These are phyloP conservation scores for Oropetium thomaeum DNA, from an alignment of 176 grass and related monocot genomes.

Conservation along the genomic window DNA sequence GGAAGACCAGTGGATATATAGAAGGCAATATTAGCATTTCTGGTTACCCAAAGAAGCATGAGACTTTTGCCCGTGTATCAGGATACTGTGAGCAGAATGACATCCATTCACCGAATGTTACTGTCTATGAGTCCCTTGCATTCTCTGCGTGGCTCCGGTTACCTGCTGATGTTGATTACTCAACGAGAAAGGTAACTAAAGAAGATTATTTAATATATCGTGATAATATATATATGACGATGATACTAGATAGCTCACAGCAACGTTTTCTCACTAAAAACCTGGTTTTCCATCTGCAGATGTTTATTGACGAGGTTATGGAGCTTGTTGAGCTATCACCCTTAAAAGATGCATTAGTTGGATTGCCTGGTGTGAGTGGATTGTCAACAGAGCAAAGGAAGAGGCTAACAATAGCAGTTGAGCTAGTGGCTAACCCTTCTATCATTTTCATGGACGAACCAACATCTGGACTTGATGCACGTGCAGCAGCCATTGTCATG, in stretches of 20 bases:
- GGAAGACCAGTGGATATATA: conserved; percentile 78
- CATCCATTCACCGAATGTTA: conserved; percentile 83
- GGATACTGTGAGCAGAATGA: conserved; percentile 89
- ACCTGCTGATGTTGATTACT: conserved; percentile 38
- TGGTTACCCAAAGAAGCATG: conserved; percentile 82
- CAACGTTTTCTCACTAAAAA: not conserved
- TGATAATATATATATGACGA: conserved; percentile 1
- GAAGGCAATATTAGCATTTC: conserved; percentile 63
- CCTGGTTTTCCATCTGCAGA: conserved; percentile 39
- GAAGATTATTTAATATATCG: no score
- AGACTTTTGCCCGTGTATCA: conserved; percentile 82
- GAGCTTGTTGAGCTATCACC: conserved; percentile 76
- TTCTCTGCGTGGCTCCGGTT: conserved; percentile 68
- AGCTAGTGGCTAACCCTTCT: conserved; percentile 80
- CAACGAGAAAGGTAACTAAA: conserved; percentile 69
- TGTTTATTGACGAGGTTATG: conserved; percentile 87
- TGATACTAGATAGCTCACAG: not conserved
- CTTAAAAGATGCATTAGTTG: conserved; percentile 69
- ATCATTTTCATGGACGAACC: conserved; percentile 97
- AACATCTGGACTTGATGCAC: conserved; percentile 79
- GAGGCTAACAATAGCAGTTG: conserved; percentile 83
- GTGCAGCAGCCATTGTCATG: conserved; percentile 90
- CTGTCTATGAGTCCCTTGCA: conserved; percentile 68
- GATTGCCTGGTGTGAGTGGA: conserved; percentile 66
- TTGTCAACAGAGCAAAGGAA: conserved; percentile 86